Conservation (phyloP, 306 rosid genomes). For the Fragaria iinumae region DNA sequence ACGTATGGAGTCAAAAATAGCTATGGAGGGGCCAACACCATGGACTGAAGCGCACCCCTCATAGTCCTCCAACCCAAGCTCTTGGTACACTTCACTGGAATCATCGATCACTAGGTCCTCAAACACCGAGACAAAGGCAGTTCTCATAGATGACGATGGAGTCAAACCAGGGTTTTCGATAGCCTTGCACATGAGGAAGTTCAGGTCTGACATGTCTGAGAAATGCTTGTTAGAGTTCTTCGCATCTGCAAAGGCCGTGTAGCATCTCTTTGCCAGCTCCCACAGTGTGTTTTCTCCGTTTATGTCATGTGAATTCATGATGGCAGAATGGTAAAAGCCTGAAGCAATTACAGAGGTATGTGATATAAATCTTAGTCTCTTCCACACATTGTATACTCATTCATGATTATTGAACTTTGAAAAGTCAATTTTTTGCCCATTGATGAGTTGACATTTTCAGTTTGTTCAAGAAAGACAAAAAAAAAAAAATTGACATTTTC, state of each 20-base stretch:
- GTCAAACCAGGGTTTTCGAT: conserved; percentile 85
- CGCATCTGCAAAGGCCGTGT: conserved; percentile 51
- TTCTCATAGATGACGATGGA: conserved; percentile 68
- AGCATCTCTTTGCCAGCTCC: conserved; percentile 76
- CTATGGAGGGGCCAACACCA: conserved; percentile 88
- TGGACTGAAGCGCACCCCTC: conserved; percentile 76
- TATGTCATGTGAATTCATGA: conserved; percentile 76
- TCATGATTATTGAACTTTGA: not conserved
- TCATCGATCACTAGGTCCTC: conserved; percentile 63
- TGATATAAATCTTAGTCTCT: not conserved
- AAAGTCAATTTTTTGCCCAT: not conserved
- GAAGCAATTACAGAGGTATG: not conserved
- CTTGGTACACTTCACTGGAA: conserved; percentile 28
- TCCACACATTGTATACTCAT: conserved; percentile 3
- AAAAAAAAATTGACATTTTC: not conserved
- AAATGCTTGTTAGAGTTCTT: conserved; percentile 77
- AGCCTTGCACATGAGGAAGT: conserved; percentile 90
- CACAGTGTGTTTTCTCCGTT: conserved; percentile 53
- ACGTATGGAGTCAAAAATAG: conserved; percentile 66
- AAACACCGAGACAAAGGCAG: conserved; percentile 74
- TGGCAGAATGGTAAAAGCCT: conserved; percentile 96
- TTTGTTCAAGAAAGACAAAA: too few relatives aligned
- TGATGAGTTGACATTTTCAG: not conserved
- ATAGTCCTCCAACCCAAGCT: conserved; percentile 71
- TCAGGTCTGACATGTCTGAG: conserved; percentile 89